A percentile compares a stretch with the other conserved stretches of the same genome.
These are phyloP conservation scores for Simplicillium aogashimaense DNA, from an alignment of 2,329 filamentous ascomycete species.

Conservation along the genomic window DNA sequence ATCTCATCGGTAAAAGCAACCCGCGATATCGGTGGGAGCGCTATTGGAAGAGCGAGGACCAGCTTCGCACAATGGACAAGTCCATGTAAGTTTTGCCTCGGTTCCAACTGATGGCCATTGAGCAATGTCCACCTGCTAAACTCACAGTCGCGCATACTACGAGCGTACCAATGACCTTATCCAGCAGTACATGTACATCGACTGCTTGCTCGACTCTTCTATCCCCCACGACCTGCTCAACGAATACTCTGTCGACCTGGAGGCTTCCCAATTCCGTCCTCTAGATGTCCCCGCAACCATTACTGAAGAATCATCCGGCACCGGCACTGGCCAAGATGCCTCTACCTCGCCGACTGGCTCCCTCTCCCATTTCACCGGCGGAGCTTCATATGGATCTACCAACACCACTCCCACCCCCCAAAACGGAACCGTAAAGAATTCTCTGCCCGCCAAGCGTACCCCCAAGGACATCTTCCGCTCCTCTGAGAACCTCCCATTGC, in stretches of 20 bases:
- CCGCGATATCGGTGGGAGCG: constrained; percentile 76
- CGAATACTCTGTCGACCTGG: constrained; percentile 63
- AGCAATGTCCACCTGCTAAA: not conserved
- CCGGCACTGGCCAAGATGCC: constrained; percentile 14
- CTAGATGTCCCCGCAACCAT: constrained; percentile 64
- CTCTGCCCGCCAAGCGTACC: constrained; percentile 59
- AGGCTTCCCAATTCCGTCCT: constrained; percentile 41
- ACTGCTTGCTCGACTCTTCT: constrained; percentile 79
- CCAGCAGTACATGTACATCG: constrained; percentile 89
- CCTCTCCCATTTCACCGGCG: constrained; percentile 15
- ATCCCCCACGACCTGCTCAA: constrained; percentile 87
- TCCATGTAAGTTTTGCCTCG: constrained; percentile 41
- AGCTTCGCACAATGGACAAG: constrained; percentile 62
- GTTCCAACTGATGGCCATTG: constrained; percentile 2
- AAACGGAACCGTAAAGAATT: constrained; percentile 5
- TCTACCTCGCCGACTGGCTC: constrained; percentile 18
- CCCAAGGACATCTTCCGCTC: constrained; percentile 78
- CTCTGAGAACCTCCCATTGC: constrained; percentile 58
- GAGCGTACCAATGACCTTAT: constrained; percentile 81
- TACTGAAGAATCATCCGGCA: constrained; percentile 46
- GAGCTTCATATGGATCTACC: constrained; percentile 18
- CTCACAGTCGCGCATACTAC: constrained; percentile 64
- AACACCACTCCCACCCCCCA: constrained; percentile 10
- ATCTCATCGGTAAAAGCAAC: constrained; percentile 82
- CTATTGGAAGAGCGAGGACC: constrained; percentile 75